Percentiles rank a stretch among this genome's conserved stretches.
These are phyloP conservation scores for Graphiopsis chlorocephala DNA, from an alignment of 2,329 filamentous ascomycete species.

Conservation along the genomic window DNA sequence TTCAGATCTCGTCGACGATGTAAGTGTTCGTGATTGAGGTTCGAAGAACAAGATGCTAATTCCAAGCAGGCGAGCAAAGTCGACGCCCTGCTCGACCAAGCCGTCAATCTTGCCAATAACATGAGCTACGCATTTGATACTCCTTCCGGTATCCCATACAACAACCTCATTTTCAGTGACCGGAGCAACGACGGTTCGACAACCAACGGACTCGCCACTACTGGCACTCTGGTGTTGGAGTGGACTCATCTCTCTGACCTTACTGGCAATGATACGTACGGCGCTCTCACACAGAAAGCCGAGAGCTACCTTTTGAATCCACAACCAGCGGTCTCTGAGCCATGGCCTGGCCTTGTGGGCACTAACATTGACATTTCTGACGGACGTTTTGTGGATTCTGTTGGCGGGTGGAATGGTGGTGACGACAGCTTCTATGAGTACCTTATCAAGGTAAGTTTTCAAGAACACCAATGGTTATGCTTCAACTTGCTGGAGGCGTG, in stretches of 20 bases:
- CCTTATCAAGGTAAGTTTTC: constrained; percentile 62
- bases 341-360: constrained; percentile 75
- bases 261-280: constrained; percentile 66
- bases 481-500: background rate
- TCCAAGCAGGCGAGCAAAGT: constrained; percentile 43
- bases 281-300: constrained; percentile 61
- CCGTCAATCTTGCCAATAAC: constrained; percentile 65
- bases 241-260: constrained; percentile 80
- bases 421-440: constrained; percentile 86
- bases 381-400: constrained; percentile 64
- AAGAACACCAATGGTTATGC: background rate
- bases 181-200: constrained; percentile 47
- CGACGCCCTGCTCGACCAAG: constrained; percentile 63
- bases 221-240: constrained; percentile 76
- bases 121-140: constrained; percentile 78
- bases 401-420: constrained; percentile 74
- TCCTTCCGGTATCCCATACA: constrained; percentile 69
- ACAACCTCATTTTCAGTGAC: constrained; percentile 60
- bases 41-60: background rate
- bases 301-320: constrained; percentile 70
- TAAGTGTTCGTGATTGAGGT: background rate
- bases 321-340: constrained; percentile 60
- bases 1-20: constrained; percentile 41
- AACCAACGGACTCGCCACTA: constrained; percentile 71
- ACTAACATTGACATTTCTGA: constrained; percentile 61